Percentiles rank a stretch among this genome's conserved stretches.
These are phyloP conservation scores for Closterium sp. DNA, from an alignment of 139 green algal genomes.

Conservation along the genomic window DNA sequence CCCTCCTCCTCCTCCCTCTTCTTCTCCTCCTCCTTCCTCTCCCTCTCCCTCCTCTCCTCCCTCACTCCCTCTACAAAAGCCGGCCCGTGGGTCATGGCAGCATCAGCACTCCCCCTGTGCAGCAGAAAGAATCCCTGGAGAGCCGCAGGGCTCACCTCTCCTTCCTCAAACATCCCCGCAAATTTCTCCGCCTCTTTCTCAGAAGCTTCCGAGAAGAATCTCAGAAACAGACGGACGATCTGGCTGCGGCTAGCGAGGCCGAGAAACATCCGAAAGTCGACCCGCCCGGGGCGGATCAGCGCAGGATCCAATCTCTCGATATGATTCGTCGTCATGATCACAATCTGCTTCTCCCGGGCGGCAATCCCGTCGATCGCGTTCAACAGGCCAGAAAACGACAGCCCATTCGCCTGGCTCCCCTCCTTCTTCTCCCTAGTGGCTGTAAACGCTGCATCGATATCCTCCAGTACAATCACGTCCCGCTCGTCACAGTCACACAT, in stretches of 20 bases:
- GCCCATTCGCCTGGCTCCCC: not conserved
- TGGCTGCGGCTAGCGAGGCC: slow-evolving; percentile 21
- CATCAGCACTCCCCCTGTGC: slow-evolving; percentile 32
- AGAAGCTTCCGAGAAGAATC: slow-evolving; percentile 32
- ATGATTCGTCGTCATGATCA: slow-evolving; percentile 71
- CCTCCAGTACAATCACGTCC: slow-evolving; percentile 59
- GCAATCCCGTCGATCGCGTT: slow-evolving; percentile 65
- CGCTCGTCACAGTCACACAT: slow-evolving; percentile 22
- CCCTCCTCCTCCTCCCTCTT: not conserved
- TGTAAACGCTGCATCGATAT: slow-evolving; percentile 62
- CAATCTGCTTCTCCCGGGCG: slow-evolving; percentile 57
- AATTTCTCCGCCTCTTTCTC: not conserved
- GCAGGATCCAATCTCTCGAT: slow-evolving; percentile 54
- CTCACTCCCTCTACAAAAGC: not conserved
- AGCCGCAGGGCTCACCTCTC: slow-evolving; percentile 8
- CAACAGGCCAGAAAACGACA: slow-evolving; percentile 63
- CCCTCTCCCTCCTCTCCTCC: not conserved
- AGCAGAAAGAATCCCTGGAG: slow-evolving; percentile 41
- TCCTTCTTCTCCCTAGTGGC: not conserved
- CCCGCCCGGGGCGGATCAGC: slow-evolving; percentile 57
- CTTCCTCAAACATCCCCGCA: slow-evolving; percentile 22
- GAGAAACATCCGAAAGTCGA: slow-evolving; percentile 41
- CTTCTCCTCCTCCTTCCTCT: not conserved
- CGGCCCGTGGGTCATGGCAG: not conserved
- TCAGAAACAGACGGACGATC: slow-evolving; percentile 17